phyloP scores from a whole-genome alignment of 495 filamentous ascomycete genomes.

The Tetracladium marchalianum region DNA sequence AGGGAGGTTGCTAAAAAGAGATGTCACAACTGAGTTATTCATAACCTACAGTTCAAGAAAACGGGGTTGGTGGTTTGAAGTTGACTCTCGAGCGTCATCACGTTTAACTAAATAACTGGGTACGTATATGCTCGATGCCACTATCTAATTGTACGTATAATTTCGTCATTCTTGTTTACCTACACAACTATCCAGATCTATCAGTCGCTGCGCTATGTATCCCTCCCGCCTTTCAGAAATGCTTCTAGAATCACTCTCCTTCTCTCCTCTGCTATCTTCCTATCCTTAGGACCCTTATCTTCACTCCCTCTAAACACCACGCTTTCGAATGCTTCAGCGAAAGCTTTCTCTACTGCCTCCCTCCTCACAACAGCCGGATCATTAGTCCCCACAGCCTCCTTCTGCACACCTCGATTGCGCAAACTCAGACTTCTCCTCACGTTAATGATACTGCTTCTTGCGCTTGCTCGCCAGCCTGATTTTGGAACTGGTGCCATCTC shows the following conservation, averaged over 20 bases:
- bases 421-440: slow-evolving; percentile 27
- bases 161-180: no score
- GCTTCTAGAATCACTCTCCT: slow-evolving; percentile 34
- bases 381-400: slow-evolving; percentile 23
- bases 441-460: slow-evolving; percentile 26
- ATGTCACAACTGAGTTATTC: no score
- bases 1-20: no score
- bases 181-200: no score
- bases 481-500: slow-evolving; percentile 36
- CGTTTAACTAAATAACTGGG: no score
- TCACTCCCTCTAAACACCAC: slow-evolving; percentile 32
- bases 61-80: no score
- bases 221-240: slow-evolving; percentile 17
- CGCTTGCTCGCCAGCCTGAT: slow-evolving; percentile 14
- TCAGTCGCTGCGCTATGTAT: background rate
- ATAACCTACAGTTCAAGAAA: no score
- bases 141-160: no score
- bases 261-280: slow-evolving; percentile 20
- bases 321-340: slow-evolving; percentile 36
- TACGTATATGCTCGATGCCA: no score
- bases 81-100: no score
- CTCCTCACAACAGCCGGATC: slow-evolving; percentile 21
- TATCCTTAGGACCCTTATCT: slow-evolving; percentile 27
- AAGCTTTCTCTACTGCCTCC: slow-evolving; percentile 31
- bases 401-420: slow-evolving; percentile 4